These are phyloP conservation scores for Aspergillus aculeatinus DNA, from an alignment of 2,329 filamentous ascomycete genomes.

Conservation along the genomic window DNA sequence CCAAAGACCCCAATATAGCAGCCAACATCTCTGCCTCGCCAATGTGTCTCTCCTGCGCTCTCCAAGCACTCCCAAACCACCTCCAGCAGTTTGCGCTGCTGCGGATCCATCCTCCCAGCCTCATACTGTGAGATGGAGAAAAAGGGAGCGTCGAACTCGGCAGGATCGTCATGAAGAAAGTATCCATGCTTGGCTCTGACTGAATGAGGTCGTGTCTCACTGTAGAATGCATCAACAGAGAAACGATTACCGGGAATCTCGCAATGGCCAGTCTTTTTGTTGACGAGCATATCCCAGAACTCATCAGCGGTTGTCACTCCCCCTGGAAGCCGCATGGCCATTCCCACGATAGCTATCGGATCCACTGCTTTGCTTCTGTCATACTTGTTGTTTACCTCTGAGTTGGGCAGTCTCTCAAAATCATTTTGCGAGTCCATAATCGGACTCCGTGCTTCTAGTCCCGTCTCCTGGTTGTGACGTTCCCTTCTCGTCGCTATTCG, in stretches of 20 bases:
- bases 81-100: conserved; percentile 25
- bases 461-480: too few relatives aligned
- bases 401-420: too few relatives aligned
- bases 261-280: conserved; percentile 19
- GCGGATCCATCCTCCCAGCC: too few relatives aligned
- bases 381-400: too few relatives aligned
- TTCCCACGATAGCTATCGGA: conserved; percentile 26
- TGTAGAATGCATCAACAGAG: conserved; percentile 26
- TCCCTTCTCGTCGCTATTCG: too few relatives aligned
- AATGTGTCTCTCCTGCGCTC: conserved; percentile 29
- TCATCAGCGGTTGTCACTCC: conserved; percentile 15
- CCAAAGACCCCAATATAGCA: conserved; percentile 27
- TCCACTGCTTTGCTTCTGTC: too few relatives aligned
- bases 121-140: too few relatives aligned
- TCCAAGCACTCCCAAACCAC: conserved; percentile 36
- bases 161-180: conserved; percentile 33
- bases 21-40: conserved; percentile 32
- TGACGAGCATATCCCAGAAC: conserved; percentile 25
- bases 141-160: conserved; percentile 26
- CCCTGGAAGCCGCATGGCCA: conserved; percentile 26
- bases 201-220: conserved; percentile 11
- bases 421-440: too few relatives aligned
- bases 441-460: too few relatives aligned
- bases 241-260: conserved; percentile 27
- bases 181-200: conserved; percentile 22